Conservation (phyloP, 805 yeast genomes). For the Ogataea ganodermae region DNA sequence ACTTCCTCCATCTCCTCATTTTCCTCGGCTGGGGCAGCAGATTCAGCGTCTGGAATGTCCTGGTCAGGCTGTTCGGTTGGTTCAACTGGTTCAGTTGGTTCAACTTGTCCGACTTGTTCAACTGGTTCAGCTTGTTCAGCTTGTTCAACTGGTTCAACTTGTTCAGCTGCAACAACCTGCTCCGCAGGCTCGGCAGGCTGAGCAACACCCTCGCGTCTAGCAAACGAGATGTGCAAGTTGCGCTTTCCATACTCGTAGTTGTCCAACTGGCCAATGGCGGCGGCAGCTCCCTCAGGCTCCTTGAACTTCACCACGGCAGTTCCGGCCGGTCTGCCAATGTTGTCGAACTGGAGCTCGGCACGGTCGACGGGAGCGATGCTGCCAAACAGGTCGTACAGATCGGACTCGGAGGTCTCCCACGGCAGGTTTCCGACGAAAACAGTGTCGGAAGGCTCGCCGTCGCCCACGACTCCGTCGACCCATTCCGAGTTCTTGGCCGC, state of each 20-base stretch:
- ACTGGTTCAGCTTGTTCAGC: slow-evolving; percentile 2
- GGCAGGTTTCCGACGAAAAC: slow-evolving; percentile 82
- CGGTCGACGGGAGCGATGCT: slow-evolving; percentile 73
- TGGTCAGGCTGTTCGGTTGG: not conserved
- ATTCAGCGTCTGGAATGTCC: slow-evolving; percentile 6
- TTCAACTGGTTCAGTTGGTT: slow-evolving; percentile 1
- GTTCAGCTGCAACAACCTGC: too few relatives aligned
- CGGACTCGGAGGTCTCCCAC: slow-evolving; percentile 83
- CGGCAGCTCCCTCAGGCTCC: slow-evolving; percentile 64
- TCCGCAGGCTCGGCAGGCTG: slow-evolving; percentile 2
- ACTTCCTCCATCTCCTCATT: slow-evolving; percentile 20
- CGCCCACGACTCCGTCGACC: slow-evolving; percentile 63
- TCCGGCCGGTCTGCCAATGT: slow-evolving; percentile 72
- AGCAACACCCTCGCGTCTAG: slow-evolving; percentile 36
- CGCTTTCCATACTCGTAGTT: slow-evolving; percentile 86
- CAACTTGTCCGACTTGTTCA: not conserved
- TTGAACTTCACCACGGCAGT: slow-evolving; percentile 82
- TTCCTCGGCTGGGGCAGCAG: slow-evolving; percentile 2
- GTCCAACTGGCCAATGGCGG: slow-evolving; percentile 73
- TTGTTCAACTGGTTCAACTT: slow-evolving; percentile 1
- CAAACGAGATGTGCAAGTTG: slow-evolving; percentile 67
- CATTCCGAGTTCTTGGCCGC: slow-evolving; percentile 52
- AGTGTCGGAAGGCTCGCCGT: slow-evolving; percentile 59
- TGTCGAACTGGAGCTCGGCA: slow-evolving; percentile 73
- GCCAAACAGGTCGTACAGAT: slow-evolving; percentile 81